Percentiles rank a stretch among this genome's conserved stretches.
Evolutionary conservation across 2,329 filamentous ascomycete species (phyloP).

Genomic region (Alternaria panax): DNA sequence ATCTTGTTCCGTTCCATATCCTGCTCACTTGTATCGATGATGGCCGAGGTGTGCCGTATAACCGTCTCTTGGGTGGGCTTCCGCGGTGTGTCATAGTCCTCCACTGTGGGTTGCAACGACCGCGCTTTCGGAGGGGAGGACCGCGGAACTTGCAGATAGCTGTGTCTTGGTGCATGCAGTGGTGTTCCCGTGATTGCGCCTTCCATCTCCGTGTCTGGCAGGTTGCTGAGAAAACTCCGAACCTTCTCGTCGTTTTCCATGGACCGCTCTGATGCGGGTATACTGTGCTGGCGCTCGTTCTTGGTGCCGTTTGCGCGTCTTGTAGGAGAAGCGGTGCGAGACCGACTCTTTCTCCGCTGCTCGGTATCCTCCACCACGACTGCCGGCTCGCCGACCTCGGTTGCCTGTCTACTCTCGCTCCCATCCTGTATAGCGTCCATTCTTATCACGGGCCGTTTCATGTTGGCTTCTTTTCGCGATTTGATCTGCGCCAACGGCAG

Average conservation of each 20-base stretch:
- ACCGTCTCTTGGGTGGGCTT: constrained; percentile 47
- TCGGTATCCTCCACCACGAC: constrained; percentile 24
- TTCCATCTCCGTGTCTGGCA: constrained; percentile 46
- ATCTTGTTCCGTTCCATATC: constrained; percentile 27
- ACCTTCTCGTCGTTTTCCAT: constrained; percentile 51
- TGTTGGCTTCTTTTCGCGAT: constrained; percentile 42
- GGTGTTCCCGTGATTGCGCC: constrained; percentile 38
- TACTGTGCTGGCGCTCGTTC: constrained; percentile 31
- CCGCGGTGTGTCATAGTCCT: constrained; percentile 48
- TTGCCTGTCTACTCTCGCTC: constrained; percentile 22
- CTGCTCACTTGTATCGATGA: constrained; percentile 17
- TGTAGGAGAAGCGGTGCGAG: constrained; percentile 28
- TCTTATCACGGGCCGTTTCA: constrained; percentile 22
- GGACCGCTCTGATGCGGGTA: constrained; percentile 38
- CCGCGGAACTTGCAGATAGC: constrained; percentile 39
- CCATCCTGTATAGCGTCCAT: constrained; percentile 28
- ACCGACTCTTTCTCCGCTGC: constrained; percentile 7
- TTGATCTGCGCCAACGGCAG: constrained; percentile 40
- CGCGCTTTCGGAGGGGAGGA: constrained; percentile 37
- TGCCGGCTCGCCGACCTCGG: constrained; percentile 29
- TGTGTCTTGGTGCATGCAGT: constrained; percentile 32
- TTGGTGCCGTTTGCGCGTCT: constrained; percentile 34
- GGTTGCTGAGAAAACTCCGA: constrained; percentile 48
- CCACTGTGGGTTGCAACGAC: constrained; percentile 46
- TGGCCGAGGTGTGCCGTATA: constrained; percentile 39